Conservation (phyloP, 352 stramenopile species). For the Halophytophthora batemanensis region DNA sequence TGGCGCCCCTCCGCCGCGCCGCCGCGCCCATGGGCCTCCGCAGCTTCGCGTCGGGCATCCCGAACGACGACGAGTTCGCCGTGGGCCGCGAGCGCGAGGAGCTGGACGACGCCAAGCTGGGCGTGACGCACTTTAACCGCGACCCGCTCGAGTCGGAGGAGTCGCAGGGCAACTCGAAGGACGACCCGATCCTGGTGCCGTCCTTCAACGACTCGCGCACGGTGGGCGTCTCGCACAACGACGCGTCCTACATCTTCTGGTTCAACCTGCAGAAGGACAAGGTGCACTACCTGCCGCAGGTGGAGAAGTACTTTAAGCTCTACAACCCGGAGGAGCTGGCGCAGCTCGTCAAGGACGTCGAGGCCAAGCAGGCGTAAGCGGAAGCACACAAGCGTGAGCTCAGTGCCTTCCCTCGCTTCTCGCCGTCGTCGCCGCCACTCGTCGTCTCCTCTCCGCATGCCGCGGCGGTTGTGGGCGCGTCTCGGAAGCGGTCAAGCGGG, state of each 20-base stretch:
- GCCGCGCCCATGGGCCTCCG: constrained; percentile 34
- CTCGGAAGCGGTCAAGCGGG: neutral
- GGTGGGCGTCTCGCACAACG: constrained; percentile 86
- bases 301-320: constrained; percentile 90
- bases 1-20: constrained; percentile 53
- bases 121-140: constrained; percentile 73
- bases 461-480: neutral
- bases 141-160: constrained; percentile 85
- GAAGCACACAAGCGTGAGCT: neutral
- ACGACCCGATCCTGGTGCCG: constrained; percentile 85
- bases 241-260: constrained; percentile 87
- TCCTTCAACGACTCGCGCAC: constrained; percentile 72
- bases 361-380: constrained; percentile 74
- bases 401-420: neutral
- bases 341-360: constrained; percentile 79
- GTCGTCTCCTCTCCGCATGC: neutral
- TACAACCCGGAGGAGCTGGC: constrained; percentile 87
- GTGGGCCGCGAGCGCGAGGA: constrained; percentile 78
- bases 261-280: constrained; percentile 87
- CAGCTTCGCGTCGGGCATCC: constrained; percentile 63
- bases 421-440: neutral
- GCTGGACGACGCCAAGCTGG: constrained; percentile 66
- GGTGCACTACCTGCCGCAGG: constrained; percentile 82
- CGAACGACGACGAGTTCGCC: constrained; percentile 75
- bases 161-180: constrained; percentile 86